Evolutionary conservation across 129 eudicot genomes (phyloP).

Genomic region (Ambrosia trifida): DNA sequence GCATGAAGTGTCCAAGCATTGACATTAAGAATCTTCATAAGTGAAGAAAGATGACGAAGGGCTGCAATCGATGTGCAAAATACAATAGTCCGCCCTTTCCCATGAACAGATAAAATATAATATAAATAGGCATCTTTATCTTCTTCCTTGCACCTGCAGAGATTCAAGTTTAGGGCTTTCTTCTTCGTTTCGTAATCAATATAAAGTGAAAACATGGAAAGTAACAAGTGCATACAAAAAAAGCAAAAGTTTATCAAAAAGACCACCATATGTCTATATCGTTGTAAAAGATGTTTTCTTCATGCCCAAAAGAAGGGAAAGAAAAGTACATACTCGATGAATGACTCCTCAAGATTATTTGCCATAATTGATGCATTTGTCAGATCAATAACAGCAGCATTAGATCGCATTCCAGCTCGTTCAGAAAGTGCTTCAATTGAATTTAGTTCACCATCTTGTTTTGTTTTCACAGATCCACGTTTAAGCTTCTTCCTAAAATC

Average conservation of each 20-base stretch:
- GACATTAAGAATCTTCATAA: constrained; percentile 60
- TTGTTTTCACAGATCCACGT: constrained; percentile 74
- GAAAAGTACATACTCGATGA: constrained; percentile 70
- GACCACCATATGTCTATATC: neutral
- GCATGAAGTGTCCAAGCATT: constrained; percentile 81
- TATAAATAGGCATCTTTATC: constrained; percentile 93
- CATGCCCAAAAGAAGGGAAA: constrained; percentile 1
- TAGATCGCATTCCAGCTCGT: constrained; percentile 90
- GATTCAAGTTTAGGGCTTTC: constrained; percentile 12
- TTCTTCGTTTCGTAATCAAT: constrained; percentile 14
- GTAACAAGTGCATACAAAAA: neutral
- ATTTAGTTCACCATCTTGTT: constrained; percentile 53
- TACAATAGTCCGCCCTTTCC: constrained; percentile 88
- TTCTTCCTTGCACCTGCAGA: constrained; percentile 87
- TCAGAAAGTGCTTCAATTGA: constrained; percentile 86
- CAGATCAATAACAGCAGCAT: constrained; percentile 85
- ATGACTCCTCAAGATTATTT: constrained; percentile 83
- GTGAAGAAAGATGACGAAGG: constrained; percentile 73
- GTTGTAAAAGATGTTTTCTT: neutral
- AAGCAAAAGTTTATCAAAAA: neutral
- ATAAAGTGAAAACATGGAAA: neutral
- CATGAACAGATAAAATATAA: constrained; percentile 85
- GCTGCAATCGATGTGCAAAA: constrained; percentile 98
- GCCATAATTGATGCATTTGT: constrained; percentile 83
- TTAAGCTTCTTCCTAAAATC: constrained; percentile 89